A percentile compares a stretch with the other conserved stretches of the same genome.
Conservation (phyloP, 2,329 filamentous ascomycete species). For the Fusarium pininemorale region DNA sequence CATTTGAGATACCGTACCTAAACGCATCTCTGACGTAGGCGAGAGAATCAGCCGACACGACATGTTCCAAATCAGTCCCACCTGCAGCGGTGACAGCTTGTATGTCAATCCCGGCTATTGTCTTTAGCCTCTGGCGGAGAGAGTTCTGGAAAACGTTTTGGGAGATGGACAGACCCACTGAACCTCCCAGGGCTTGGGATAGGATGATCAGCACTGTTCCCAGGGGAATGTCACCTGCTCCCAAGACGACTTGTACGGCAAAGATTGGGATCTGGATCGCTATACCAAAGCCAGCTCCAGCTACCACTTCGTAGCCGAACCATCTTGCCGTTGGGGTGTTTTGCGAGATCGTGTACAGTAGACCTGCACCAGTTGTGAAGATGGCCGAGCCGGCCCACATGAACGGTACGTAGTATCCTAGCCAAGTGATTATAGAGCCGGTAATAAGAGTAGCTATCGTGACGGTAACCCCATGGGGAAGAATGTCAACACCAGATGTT, state of each 20-base stretch:
- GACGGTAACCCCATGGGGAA: conserved; percentile 30
- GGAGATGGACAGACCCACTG: conserved; percentile 30
- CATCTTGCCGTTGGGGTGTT: conserved; percentile 48
- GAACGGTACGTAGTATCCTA: conserved; percentile 31
- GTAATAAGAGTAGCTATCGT: conserved; percentile 20
- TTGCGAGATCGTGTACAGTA: conserved; percentile 37
- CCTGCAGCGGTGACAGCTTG: conserved; percentile 24
- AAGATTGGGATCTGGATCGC: conserved; percentile 54
- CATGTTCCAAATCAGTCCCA: conserved; percentile 14
- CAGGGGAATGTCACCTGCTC: conserved; percentile 52
- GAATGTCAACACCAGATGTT: conserved; percentile 28
- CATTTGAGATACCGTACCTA: conserved; percentile 19
- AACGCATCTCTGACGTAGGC: conserved; percentile 25
- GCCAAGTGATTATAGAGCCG: conserved; percentile 17
- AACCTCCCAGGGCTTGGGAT: conserved; percentile 55
- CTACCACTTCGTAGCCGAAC: conserved; percentile 56
- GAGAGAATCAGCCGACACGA: conserved; percentile 12
- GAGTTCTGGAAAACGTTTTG: conserved; percentile 35
- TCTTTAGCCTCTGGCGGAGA: not conserved
- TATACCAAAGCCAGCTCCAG: conserved; percentile 54
- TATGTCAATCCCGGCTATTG: conserved; percentile 13
- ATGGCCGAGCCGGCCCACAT: conserved; percentile 34
- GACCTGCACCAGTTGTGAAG: conserved; percentile 23
- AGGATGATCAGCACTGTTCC: conserved; percentile 56
- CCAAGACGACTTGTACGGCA: conserved; percentile 54